Evolutionary conservation across 257 asterid species (phyloP), one percentile per base, ranked within the genome.

Genomic region (Nemophila menziesii): DNA sequence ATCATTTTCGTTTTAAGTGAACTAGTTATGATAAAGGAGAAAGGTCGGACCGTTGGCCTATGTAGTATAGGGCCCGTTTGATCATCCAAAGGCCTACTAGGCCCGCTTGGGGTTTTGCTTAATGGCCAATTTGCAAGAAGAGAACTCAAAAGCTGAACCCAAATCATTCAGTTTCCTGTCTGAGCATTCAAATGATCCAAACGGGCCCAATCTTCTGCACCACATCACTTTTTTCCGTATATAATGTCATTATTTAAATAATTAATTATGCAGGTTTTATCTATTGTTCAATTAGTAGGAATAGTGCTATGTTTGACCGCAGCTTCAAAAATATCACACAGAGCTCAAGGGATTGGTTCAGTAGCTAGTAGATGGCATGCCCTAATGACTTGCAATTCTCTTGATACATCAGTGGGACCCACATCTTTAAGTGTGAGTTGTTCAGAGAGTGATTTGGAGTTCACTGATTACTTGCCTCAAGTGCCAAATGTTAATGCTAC

Each of bases 341-440:
- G 96, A 69, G 96, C 96, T 48, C 92, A 75, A 54, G 70, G 85
- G 57, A 72, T 81, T 44, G 89, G 89, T 56, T 69, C 96, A 33
- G 50, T 78, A 43, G 92, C 93, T 47, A 78, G 96, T 68, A 71
- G 82, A 62, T 85, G 96, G 96, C 96, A 85, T 61, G 84, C 84
- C 33, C 51, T 75, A 41, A 75, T 62, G 39, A 78, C 89, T 33
- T 73, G 89, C 70, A 81, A 61, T 61, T 63, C 78, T 26, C 63
- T 61, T 36, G 89, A 78, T 39, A 51, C 54, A 58, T 51, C 62
- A 10, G 61, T 45, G 11, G 64, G 79, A 11, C 77, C 68, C 21
- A 42, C 39, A 58, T 43, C 64, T 37, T 64, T 63, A 43, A 64
- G 46, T 44, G 61, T 60, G 29, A 68, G 48, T 66, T 67, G 63